phyloP scores from a whole-genome alignment of 441 rosid species.

The Croton laevigatus region DNA sequence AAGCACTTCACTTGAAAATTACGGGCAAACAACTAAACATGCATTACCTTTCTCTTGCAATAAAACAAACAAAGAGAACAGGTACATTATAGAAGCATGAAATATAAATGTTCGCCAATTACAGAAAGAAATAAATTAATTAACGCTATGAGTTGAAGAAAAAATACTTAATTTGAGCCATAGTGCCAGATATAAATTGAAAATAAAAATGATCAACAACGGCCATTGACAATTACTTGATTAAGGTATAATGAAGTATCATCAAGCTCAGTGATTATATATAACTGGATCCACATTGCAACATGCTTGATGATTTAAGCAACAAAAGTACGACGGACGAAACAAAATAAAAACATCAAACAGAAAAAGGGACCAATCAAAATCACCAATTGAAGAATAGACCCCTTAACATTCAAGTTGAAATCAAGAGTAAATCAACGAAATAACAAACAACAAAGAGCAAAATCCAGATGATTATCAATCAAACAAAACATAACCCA shows the following conservation, averaged over 20 bases:
- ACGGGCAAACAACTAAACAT: neutral
- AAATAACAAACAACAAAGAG: neutral
- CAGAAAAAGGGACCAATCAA: constrained; percentile 5
- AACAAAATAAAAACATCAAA: constrained; percentile 1
- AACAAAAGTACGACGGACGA: neutral
- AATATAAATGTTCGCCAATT: neutral
- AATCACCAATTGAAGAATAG: neutral
- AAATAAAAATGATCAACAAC: neutral
- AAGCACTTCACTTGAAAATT: neutral
- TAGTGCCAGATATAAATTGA: neutral
- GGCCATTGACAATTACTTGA: neutral
- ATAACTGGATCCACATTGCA: constrained; percentile 1
- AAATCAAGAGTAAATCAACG: neutral
- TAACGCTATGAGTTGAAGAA: neutral
- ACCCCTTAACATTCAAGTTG: too few relatives aligned
- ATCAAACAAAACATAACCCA: constrained; percentile 7
- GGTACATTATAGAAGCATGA: neutral
- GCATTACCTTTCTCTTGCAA: neutral
- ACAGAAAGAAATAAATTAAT: neutral
- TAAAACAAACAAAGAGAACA: neutral
- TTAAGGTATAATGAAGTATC: neutral
- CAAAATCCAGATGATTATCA: neutral
- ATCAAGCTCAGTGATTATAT: constrained; percentile 1
- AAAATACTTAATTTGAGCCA: neutral
- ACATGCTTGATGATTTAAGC: neutral